Evolutionary conservation across 139 green algal genomes (phyloP).

Genomic region (Picochlorum sp.): DNA sequence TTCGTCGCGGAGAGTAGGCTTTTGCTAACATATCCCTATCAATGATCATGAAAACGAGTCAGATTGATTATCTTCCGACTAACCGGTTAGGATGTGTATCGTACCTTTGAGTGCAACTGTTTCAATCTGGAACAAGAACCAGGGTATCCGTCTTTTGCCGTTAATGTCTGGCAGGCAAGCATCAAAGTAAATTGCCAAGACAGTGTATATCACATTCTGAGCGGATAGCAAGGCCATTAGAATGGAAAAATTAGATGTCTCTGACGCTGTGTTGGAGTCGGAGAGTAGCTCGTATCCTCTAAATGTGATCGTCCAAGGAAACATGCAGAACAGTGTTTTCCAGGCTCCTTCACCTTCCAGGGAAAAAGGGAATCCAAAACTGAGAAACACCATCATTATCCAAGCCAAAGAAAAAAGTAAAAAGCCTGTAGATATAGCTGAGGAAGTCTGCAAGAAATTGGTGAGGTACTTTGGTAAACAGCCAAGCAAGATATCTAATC

Average conservation of each 20-base stretch:
- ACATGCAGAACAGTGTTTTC: slow-evolving; percentile 39
- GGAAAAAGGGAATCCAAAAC: slow-evolving; percentile 50
- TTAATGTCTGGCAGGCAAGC: slow-evolving; percentile 59
- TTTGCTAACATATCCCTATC: no score
- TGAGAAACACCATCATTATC: slow-evolving; percentile 31
- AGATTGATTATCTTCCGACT: no score
- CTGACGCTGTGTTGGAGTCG: not conserved
- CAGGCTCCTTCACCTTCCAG: not conserved
- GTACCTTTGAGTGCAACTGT: no score
- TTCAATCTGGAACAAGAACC: slow-evolving; percentile 38
- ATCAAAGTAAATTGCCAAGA: slow-evolving; percentile 72
- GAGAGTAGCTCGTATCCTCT: slow-evolving; percentile 49
- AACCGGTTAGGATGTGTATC: no score
- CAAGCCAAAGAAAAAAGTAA: slow-evolving; percentile 63
- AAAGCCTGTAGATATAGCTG: slow-evolving; percentile 49
- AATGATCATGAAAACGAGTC: no score
- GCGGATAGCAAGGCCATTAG: slow-evolving; percentile 1
- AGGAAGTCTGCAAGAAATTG: slow-evolving; percentile 38
- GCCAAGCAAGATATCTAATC: slow-evolving; percentile 3
- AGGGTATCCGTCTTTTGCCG: slow-evolving; percentile 20
- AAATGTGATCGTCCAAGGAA: slow-evolving; percentile 69
- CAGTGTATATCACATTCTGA: slow-evolving; percentile 41
- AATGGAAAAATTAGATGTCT: not conserved
- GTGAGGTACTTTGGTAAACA: slow-evolving; percentile 34
- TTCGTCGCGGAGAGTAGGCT: no score